Evolutionary conservation across 306 rosid genomes (phyloP).

Genomic region (Hippophae gyantsensis): DNA sequence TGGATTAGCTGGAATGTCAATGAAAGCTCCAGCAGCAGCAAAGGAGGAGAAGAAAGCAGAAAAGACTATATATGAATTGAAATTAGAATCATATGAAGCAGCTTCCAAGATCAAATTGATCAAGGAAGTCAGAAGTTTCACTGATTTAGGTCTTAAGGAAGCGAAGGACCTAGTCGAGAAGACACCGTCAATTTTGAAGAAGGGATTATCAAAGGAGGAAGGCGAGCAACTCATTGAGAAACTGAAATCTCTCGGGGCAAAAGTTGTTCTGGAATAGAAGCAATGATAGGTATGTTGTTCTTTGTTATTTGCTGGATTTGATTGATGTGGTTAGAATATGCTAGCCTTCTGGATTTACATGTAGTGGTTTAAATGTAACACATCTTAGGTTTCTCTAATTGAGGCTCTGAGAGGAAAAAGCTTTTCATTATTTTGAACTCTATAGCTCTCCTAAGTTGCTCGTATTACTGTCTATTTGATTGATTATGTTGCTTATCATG

Average conservation of each 20-base stretch:
- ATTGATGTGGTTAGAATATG: background rate
- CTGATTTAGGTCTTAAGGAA: conserved; percentile 84
- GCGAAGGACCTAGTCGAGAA: conserved; percentile 82
- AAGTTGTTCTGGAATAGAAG: conserved; percentile 65
- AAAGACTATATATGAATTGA: conserved; percentile 70
- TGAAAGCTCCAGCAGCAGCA: conserved; percentile 40
- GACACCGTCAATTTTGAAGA: conserved; percentile 66
- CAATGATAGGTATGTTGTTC: conserved; percentile 1
- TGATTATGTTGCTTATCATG: too few species aligned
- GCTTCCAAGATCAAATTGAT: conserved; percentile 76
- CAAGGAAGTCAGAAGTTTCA: conserved; percentile 76
- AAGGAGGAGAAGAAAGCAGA: conserved; percentile 79
- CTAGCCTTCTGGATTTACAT: background rate
- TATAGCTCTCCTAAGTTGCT: too few species aligned
- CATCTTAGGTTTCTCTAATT: background rate
- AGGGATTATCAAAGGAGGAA: conserved; percentile 80
- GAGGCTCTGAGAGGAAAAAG: too few species aligned
- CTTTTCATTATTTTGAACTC: too few species aligned
- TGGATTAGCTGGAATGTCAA: conserved; percentile 50
- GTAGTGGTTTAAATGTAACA: background rate
- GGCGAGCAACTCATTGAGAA: conserved; percentile 77
- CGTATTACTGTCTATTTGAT: too few species aligned
- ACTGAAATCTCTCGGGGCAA: conserved; percentile 82
- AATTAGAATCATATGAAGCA: conserved; percentile 69
- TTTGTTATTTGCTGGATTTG: background rate